Conservation (phyloP, 257 asterid species). For the Misopates orontium region DNA sequence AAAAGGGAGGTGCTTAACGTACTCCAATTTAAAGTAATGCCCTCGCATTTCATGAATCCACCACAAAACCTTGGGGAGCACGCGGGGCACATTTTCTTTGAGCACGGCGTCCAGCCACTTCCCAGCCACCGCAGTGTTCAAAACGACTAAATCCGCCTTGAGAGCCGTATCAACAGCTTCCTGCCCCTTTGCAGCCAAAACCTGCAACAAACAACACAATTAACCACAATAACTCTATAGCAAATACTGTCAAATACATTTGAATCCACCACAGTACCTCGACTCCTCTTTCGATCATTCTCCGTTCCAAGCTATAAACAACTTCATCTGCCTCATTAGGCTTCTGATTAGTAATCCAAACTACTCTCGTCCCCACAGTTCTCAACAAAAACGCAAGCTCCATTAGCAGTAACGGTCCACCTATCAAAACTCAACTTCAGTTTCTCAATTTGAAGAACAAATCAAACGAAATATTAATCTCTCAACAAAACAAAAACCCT, state of each 20-base stretch:
- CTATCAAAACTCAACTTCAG: slow-evolving; percentile 26
- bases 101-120: slow-evolving; percentile 96
- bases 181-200: slow-evolving; percentile 70
- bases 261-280: slow-evolving; percentile 45
- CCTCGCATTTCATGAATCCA: slow-evolving; percentile 99
- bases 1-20: slow-evolving; percentile 96
- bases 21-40: slow-evolving; percentile 94
- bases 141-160: slow-evolving; percentile 77
- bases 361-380: slow-evolving; percentile 64
- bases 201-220: slow-evolving; percentile 42
- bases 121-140: slow-evolving; percentile 97
- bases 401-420: slow-evolving; percentile 81
- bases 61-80: slow-evolving; percentile 97
- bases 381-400: slow-evolving; percentile 86
- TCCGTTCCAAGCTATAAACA: slow-evolving; percentile 61
- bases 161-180: slow-evolving; percentile 79
- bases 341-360: slow-evolving; percentile 81
- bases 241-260: slow-evolving; percentile 5
- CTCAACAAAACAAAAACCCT: neutral
- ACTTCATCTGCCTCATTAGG: slow-evolving; percentile 58
- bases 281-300: slow-evolving; percentile 70
- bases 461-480: neutral
- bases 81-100: slow-evolving; percentile 65
- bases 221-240: slow-evolving; percentile 6
- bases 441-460: neutral